Base-by-base conservation (phyloP, 2,329 filamentous ascomycete species). In the Epicoccum nigrum region DNA sequence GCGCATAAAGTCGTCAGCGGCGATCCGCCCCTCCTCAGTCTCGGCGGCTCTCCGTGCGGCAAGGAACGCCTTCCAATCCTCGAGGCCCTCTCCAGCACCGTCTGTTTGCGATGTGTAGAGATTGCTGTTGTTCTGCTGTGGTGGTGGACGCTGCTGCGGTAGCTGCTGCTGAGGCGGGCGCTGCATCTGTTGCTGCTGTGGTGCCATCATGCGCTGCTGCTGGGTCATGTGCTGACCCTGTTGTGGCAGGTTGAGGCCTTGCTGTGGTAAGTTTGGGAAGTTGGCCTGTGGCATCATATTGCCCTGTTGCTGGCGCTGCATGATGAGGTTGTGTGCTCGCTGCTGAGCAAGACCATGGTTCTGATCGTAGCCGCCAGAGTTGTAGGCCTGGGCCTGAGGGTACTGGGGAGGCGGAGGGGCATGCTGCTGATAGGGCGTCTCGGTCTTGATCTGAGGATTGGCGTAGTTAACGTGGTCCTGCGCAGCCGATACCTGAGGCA, bases 1-100 rank as follows among this genome's bases (percentile, higher is more conserved):
- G 59, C 89, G 87, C 62, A 93, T 83, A 67, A 89, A 77, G 37
- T 79, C 76, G 65, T 93, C 89, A 54, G 90, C 76, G 81, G 81
- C 74, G 80, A 83, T 56, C 27, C 71, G 71, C 27, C 65, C 56
- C 33, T 73, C 66, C 11, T 82, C 79, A 6, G 83, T 84, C 30
- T 80, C 73, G 4, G 79, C 77, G 50, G 80, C 78, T 15, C 45
- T 30, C 34, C 81, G 78, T 56, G 81, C 80, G 64, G 87, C 78
- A 34, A 90, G 74, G 32, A 89, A 76, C 7, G 82, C 83, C 25
- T 75, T 71, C 73, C 78, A 80, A 46, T 84, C 79, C 4, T 83
- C 83, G 33, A 84, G 73, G 3, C 81, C 80, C 49, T 81, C 81
- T 56, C 86, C 87, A 25, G 88, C 77, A 42, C 92, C 93, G 68